These are phyloP conservation scores for Trichoderma koningiopsis DNA, from an alignment of 2,329 filamentous ascomycete species.

Conservation along the genomic window DNA sequence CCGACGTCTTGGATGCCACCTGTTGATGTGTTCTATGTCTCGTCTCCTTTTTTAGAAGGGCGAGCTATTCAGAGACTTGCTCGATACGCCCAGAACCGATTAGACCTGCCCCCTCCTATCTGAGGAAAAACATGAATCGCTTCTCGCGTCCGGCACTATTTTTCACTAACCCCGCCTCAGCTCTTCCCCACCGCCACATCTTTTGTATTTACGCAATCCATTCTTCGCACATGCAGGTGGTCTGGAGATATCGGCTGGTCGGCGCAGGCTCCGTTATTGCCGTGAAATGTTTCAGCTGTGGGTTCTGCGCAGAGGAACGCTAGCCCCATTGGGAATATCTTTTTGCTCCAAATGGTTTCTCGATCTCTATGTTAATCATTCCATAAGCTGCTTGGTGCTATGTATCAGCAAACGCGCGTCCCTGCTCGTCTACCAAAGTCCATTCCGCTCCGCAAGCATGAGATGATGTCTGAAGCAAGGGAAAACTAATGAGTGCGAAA, in stretches of 20 bases:
- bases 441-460: neutral
- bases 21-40: neutral
- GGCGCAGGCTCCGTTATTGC: neutral
- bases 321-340: neutral
- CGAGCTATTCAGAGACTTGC: neutral
- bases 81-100: neutral
- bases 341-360: neutral
- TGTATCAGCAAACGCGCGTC: neutral
- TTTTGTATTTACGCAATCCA: neutral
- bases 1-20: neutral
- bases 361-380: too few species aligned
- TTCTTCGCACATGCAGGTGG: neutral
- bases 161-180: neutral
- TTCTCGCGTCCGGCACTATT: neutral
- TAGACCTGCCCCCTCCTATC: neutral
- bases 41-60: neutral
- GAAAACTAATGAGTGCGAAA: neutral
- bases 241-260: neutral
- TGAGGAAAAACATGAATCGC: neutral
- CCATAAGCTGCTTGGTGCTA: too few species aligned
- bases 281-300: neutral
- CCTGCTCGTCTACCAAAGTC: too few species aligned
- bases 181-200: neutral
- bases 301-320: neutral
- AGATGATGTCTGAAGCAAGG: neutral